A percentile compares a stretch with the other conserved stretches of the same genome.
These are phyloP conservation scores for Penicillium sumatraense DNA, from an alignment of 2,329 filamentous ascomycete species.

Conservation along the genomic window DNA sequence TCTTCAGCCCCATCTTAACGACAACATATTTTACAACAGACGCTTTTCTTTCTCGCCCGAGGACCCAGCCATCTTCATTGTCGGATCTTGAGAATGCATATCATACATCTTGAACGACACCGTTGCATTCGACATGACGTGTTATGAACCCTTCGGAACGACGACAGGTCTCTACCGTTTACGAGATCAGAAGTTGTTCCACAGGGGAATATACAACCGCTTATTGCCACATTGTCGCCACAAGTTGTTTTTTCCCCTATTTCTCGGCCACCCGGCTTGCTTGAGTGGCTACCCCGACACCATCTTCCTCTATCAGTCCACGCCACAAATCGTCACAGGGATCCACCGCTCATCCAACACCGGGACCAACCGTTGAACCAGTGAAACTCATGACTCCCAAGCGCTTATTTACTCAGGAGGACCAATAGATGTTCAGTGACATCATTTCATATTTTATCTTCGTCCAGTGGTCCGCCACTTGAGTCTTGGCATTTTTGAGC, in stretches of 20 bases:
- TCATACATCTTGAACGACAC: conserved; percentile 3
- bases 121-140: conserved; percentile 5
- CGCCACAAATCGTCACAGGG: conserved; percentile 16
- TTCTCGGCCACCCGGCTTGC: conserved; percentile 25
- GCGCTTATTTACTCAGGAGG: conserved; percentile 24
- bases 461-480: conserved; percentile 28
- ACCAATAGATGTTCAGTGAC: conserved; percentile 29
- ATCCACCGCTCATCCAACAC: conserved; percentile 15
- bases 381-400: conserved; percentile 5
- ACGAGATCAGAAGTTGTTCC: conserved; percentile 3
- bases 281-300: conserved; percentile 20
- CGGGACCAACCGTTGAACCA: conserved; percentile 9
- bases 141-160: not conserved
- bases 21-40: not conserved
- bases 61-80: not conserved
- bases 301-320: conserved; percentile 2
- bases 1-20: not conserved
- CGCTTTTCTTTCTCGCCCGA: not conserved
- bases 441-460: conserved; percentile 34
- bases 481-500: conserved; percentile 27
- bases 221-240: conserved; percentile 14
- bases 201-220: not conserved
- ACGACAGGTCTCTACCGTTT: not conserved
- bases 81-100: not conserved
- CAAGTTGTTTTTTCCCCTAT: conserved; percentile 15